Evolutionary conservation across 148 eudicot species (phyloP).

Genomic region (Drosera capensis): DNA sequence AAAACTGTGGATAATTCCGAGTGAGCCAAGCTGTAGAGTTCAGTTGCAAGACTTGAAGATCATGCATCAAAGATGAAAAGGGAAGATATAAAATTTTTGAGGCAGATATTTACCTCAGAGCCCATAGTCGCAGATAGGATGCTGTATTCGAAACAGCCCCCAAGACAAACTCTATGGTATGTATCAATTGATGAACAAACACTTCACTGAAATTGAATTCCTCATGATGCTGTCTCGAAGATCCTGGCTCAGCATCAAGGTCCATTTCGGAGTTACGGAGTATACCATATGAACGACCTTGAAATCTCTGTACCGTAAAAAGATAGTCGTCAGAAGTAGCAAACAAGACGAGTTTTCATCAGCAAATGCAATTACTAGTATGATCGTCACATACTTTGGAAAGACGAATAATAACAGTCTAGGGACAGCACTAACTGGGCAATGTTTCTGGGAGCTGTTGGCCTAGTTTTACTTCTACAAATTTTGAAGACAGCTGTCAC

Average conservation of each 20-base stretch:
- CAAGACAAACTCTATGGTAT: constrained; percentile 93
- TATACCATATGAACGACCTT: constrained; percentile 83
- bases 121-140: constrained; percentile 97
- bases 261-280: constrained; percentile 64
- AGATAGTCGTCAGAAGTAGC: no score
- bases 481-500: no score
- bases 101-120: constrained; percentile 41
- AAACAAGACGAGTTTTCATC: no score
- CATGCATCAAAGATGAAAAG: no score
- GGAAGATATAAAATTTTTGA: no score
- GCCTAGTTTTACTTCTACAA: no score
- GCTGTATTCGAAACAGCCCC: constrained; percentile 99
- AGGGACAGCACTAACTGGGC: no score
- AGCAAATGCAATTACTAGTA: no score
- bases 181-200: constrained; percentile 97
- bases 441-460: no score
- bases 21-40: constrained; percentile 92
- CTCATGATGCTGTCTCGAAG: constrained; percentile 59
- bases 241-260: constrained; percentile 53
- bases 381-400: no score
- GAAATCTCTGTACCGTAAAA: constrained; percentile 64
- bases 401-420: no score
- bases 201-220: constrained; percentile 96
- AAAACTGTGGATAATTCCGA: constrained; percentile 95
- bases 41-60: constrained; percentile 7